Evolutionary conservation across 305 asterid species (phyloP).

Genomic region (Stenogyne calaminthoides): DNA sequence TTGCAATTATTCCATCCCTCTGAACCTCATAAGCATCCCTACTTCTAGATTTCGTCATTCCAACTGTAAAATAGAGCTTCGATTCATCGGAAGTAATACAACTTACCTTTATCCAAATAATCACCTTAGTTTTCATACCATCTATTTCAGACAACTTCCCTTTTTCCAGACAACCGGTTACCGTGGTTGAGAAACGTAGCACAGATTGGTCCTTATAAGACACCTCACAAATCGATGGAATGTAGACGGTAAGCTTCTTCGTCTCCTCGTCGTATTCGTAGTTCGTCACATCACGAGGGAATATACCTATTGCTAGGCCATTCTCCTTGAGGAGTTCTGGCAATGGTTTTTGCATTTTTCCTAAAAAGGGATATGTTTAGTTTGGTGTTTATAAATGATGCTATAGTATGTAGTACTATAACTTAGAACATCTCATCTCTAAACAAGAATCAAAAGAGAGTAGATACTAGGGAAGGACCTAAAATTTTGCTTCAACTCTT

Average conservation of each 20-base stretch:
- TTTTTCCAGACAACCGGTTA: slow-evolving; percentile 64
- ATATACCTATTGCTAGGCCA: slow-evolving; percentile 71
- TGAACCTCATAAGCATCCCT: slow-evolving; percentile 49
- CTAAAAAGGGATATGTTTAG: slow-evolving; percentile 34
- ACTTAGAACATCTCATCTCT: background rate
- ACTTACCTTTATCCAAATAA: slow-evolving; percentile 56
- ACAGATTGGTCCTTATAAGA: slow-evolving; percentile 71
- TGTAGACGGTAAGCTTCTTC: slow-evolving; percentile 52
- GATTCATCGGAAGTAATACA: slow-evolving; percentile 44
- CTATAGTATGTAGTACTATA: background rate
- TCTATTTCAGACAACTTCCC: slow-evolving; percentile 72
- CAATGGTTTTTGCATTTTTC: slow-evolving; percentile 73
- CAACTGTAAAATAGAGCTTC: slow-evolving; percentile 46
- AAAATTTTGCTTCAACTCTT: background rate
- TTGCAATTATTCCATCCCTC: slow-evolving; percentile 41
- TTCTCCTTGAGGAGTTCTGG: slow-evolving; percentile 67
- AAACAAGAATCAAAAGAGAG: background rate
- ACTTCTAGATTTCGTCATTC: slow-evolving; percentile 40
- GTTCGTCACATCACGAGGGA: slow-evolving; percentile 77
- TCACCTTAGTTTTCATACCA: slow-evolving; percentile 82
- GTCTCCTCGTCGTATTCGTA: slow-evolving; percentile 83
- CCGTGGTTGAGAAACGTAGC: slow-evolving; percentile 51
- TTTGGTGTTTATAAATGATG: background rate
- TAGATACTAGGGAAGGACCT: background rate
- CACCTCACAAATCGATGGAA: slow-evolving; percentile 70